Percentiles rank a stretch among this genome's conserved stretches.
phyloP scores from a whole-genome alignment of 352 stramenopile species.

The Pythium brachiatum region DNA sequence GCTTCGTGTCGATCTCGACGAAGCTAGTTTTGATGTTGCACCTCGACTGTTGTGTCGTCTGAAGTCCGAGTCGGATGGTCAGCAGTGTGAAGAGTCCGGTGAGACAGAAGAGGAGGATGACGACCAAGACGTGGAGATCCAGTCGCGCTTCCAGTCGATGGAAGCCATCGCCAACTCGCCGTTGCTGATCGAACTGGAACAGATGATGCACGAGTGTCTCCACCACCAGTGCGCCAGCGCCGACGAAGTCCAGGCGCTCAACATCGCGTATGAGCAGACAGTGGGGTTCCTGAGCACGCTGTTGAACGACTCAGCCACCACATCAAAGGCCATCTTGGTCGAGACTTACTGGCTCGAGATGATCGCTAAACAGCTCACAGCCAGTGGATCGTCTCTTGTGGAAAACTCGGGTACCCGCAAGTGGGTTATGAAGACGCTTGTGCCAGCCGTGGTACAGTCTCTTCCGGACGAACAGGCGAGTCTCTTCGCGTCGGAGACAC shows the following conservation, averaged over 20 bases:
- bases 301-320: neutral
- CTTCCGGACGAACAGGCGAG: neutral
- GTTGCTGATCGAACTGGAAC: constrained; percentile 40
- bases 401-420: neutral
- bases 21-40: constrained; percentile 3
- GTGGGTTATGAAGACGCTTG: constrained; percentile 10
- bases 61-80: constrained; percentile 4
- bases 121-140: neutral
- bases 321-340: neutral
- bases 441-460: constrained; percentile 14
- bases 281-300: constrained; percentile 7
- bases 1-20: constrained; percentile 31
- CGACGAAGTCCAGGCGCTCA: constrained; percentile 28
- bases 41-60: constrained; percentile 15
- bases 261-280: constrained; percentile 15
- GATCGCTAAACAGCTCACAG: neutral
- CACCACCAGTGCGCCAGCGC: constrained; percentile 49
- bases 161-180: constrained; percentile 27
- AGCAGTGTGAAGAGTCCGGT: constrained; percentile 15
- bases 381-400: neutral
- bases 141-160: constrained; percentile 21
- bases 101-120: constrained; percentile 1
- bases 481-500: neutral
- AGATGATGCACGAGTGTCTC: constrained; percentile 52
- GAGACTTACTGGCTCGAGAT: neutral